A percentile compares a stretch with the other conserved stretches of the same genome.
Conservation (phyloP, 2,329 filamentous ascomycete genomes). For the Nigrospora oryzae region DNA sequence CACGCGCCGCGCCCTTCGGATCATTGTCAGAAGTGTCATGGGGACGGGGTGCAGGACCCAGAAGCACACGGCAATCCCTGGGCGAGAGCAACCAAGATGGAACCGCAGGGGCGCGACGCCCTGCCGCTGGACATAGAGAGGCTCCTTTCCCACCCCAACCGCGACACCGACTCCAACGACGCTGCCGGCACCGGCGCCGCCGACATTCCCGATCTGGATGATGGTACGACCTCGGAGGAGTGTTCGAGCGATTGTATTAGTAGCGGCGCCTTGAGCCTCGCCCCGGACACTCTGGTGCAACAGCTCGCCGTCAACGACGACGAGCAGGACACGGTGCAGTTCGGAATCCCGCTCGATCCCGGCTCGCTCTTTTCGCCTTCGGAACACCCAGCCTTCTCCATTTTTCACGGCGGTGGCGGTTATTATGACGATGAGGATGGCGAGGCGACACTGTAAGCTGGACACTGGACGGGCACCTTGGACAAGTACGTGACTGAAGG, state of each 20-base stretch:
- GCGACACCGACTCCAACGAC: background rate
- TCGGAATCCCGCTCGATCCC: conserved; percentile 23
- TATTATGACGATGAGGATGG: conserved; percentile 12
- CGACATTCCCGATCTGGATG: conserved; percentile 1
- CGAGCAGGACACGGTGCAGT: conserved; percentile 7
- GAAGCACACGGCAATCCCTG: too few relatives aligned
- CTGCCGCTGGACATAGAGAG: too few relatives aligned
- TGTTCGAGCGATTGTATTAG: conserved; percentile 17
- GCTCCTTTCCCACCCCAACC: background rate
- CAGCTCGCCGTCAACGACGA: conserved; percentile 12
- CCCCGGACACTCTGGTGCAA: conserved; percentile 6
- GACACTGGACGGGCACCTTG: background rate
- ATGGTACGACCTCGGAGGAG: background rate
- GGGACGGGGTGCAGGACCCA: too few relatives aligned
- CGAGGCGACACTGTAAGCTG: conserved; percentile 31
- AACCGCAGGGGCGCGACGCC: too few relatives aligned
- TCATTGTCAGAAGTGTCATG: too few relatives aligned
- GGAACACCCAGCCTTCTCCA: conserved; percentile 26
- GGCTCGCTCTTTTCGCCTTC: conserved; percentile 33
- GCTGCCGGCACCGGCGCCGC: background rate
- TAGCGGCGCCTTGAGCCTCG: conserved; percentile 14
- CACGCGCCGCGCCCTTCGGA: too few relatives aligned
- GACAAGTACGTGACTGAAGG: background rate
- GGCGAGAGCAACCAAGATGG: too few relatives aligned
- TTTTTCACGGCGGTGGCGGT: background rate